phyloP scores from a whole-genome alignment of 2,329 filamentous ascomycete genomes.

The Leptographium lundbergii region DNA sequence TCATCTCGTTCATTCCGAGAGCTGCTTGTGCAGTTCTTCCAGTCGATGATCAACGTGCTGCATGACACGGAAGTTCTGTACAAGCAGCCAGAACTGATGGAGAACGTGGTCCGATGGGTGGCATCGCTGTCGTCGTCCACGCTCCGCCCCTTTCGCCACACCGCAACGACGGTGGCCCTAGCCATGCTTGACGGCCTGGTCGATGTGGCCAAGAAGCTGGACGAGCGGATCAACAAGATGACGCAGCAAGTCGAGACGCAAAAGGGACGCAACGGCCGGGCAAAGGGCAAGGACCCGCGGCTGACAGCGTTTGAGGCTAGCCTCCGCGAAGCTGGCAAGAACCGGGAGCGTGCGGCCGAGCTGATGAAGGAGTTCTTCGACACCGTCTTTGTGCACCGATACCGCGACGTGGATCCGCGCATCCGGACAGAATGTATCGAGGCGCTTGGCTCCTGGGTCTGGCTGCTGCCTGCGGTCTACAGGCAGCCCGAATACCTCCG shows the following conservation, averaged over 20 bases:
- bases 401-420: constrained; percentile 81
- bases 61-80: constrained; percentile 77
- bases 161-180: constrained; percentile 73
- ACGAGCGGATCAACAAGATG: constrained; percentile 54
- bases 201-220: constrained; percentile 29
- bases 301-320: constrained; percentile 60
- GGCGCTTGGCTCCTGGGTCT: constrained; percentile 81
- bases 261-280: constrained; percentile 50
- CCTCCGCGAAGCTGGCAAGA: constrained; percentile 56
- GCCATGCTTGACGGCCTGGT: constrained; percentile 66
- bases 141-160: constrained; percentile 85
- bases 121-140: constrained; percentile 80
- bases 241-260: constrained; percentile 71
- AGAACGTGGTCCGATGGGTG: constrained; percentile 84
- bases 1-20: constrained; percentile 66
- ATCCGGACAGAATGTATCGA: constrained; percentile 83
- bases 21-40: constrained; percentile 66
- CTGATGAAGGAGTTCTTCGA: constrained; percentile 80
- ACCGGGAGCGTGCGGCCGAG: constrained; percentile 55
- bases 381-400: constrained; percentile 86
- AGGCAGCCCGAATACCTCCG: constrained; percentile 83
- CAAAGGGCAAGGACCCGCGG: constrained; percentile 56
- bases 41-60: constrained; percentile 60
- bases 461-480: constrained; percentile 71
- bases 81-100: constrained; percentile 61